These are phyloP conservation scores for Backusella australiensis DNA, from an alignment of 192 early-diverging fungal genomes.

Conservation along the genomic window DNA sequence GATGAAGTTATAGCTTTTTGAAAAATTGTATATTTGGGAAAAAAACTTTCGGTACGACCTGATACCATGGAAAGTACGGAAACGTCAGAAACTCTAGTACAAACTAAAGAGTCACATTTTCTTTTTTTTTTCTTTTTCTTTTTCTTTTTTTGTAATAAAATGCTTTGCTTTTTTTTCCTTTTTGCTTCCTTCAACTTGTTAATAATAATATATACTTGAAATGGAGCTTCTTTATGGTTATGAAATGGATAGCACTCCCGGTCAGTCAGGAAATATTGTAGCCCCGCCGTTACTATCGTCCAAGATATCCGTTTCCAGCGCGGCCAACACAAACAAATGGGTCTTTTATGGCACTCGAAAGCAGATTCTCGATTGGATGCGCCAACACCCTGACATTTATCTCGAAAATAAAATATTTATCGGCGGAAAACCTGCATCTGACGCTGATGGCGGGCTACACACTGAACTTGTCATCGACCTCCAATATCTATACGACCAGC, in stretches of 20 bases:
- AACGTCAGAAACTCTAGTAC: background rate
- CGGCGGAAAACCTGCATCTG: slow-evolving; percentile 26
- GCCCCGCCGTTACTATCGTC: slow-evolving; percentile 41
- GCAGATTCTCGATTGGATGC: slow-evolving; percentile 48
- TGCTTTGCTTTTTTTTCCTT: background rate
- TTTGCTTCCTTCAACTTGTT: background rate
- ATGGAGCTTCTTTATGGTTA: slow-evolving; percentile 35
- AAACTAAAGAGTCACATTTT: background rate
- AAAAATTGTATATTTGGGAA: too few relatives aligned
- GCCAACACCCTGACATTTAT: slow-evolving; percentile 24
- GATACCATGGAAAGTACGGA: background rate
- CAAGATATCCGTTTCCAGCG: slow-evolving; percentile 45
- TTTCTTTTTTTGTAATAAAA: background rate
- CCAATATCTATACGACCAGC: slow-evolving; percentile 39
- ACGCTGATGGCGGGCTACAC: slow-evolving; percentile 15
- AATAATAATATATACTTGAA: background rate
- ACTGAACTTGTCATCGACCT: slow-evolving; percentile 49
- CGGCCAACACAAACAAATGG: slow-evolving; percentile 40
- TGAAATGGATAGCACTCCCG: slow-evolving; percentile 20
- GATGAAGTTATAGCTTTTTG: too few relatives aligned
- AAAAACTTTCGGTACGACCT: too few relatives aligned
- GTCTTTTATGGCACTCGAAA: slow-evolving; percentile 48
- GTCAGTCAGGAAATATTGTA: slow-evolving; percentile 29
- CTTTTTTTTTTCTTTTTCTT: background rate
- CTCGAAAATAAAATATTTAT: slow-evolving; percentile 37